Conservation (phyloP, 2,329 filamentous ascomycete species). For the Phaeosphaeria sp. region DNA sequence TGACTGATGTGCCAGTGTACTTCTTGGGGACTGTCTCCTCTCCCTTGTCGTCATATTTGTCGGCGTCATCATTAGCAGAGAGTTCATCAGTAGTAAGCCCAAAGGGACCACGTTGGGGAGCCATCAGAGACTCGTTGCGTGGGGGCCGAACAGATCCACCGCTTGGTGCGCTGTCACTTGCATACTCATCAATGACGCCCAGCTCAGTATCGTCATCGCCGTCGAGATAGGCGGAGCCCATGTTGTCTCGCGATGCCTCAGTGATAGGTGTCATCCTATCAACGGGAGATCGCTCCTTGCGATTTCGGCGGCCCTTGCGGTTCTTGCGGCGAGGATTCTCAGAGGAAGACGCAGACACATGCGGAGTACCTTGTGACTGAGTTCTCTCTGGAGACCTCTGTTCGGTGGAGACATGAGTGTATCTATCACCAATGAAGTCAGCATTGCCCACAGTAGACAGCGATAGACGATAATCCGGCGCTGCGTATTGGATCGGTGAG, state of each 20-base stretch:
- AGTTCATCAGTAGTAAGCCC: not conserved
- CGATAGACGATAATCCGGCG: not conserved
- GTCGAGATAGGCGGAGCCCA: conserved; percentile 12
- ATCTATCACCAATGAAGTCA: not conserved
- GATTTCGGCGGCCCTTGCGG: conserved; percentile 8
- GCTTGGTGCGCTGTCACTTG: conserved; percentile 1
- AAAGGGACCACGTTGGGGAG: not conserved
- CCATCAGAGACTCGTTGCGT: conserved; percentile 3
- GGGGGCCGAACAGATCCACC: conserved; percentile 3
- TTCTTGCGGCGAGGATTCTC: not conserved
- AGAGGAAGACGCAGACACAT: not conserved
- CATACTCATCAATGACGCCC: conserved; percentile 27
- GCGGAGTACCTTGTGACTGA: not conserved
- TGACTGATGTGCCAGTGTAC: not conserved
- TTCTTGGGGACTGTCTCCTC: not conserved
- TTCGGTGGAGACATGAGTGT: not conserved
- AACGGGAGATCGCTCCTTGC: conserved; percentile 16
- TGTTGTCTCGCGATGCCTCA: conserved; percentile 26
- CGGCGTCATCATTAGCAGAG: not conserved
- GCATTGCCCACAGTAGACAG: not conserved
- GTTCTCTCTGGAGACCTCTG: not conserved
- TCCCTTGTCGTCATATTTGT: not conserved
- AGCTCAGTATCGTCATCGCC: conserved; percentile 19
- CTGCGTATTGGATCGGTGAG: not conserved
- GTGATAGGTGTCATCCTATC: conserved; percentile 34